Base-by-base conservation (phyloP, 1,139 yeast species). In the Trichomonascaceae sp. region DNA sequence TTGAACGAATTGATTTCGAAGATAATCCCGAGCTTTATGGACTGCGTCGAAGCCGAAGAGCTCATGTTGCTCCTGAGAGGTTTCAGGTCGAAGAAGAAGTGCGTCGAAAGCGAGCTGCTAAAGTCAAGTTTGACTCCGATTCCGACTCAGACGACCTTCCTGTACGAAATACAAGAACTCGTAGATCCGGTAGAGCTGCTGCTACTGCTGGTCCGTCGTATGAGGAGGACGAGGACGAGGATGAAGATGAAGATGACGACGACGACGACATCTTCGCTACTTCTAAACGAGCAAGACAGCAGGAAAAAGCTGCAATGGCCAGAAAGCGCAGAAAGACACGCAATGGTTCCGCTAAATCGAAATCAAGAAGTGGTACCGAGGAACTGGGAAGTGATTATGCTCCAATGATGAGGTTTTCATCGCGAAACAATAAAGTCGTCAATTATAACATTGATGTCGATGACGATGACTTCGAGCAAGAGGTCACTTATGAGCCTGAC, bases 11-110 rank as follows among this genome's bases (percentile, higher is more conserved):
- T 27, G 62, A 63, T 54, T 65, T 58, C 53, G 68, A 65, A 32
- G 60, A 61, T 55, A 68, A 89, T 69, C 98, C 99, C 1, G 96
- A 89, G 70, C 78, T 93, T 36, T 93, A 91, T 64, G 99, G 99
- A 2, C 77, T 93, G 57, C 81, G 98, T 68, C 80, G 98, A 63
- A 87, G 96, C 38, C 84, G 86, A 47, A 79, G 98, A 62, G 84
- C 88, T 19, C 80, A 84, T 60, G 70, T 70, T 17, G 75, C 78
- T 3, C 69, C 71, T 1, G 82, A 79, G 22, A 71, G 77, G 47
- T 79, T 76, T 58, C 71, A 70, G 10, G 72, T 74, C 39, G 76
- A 71, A 22, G 75, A 71, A 32, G 72, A 66, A n/a, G 68, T 66
- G 12, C 53, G 58, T 24, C 38, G 43, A 20, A 55, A 55, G 36